phyloP scores from a whole-genome alignment of 2,329 filamentous ascomycete species.

The Reticulascus tulasneorum region DNA sequence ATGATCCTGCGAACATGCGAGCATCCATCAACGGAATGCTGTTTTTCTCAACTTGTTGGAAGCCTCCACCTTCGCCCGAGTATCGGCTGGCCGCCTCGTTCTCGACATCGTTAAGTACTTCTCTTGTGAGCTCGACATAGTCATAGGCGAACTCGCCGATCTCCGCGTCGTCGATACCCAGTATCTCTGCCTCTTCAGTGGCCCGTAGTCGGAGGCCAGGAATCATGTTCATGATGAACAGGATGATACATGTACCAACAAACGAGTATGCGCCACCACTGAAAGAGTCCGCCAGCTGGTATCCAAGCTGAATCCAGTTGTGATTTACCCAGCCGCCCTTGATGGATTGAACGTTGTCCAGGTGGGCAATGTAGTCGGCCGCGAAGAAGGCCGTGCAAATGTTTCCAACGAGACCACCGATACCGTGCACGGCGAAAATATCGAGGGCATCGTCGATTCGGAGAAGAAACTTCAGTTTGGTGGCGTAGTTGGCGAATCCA shows the following conservation, averaged over 20 bases:
- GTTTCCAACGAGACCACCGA: constrained; percentile 77
- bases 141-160: constrained; percentile 96
- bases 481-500: constrained; percentile 79
- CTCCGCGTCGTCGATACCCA: constrained; percentile 85
- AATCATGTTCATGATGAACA: constrained; percentile 75
- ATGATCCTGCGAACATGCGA: constrained; percentile 35
- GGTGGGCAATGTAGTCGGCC: constrained; percentile 75
- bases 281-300: constrained; percentile 79
- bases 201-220: constrained; percentile 73
- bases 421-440: constrained; percentile 79
- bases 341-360: constrained; percentile 68
- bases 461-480: constrained; percentile 83
- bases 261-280: constrained; percentile 77
- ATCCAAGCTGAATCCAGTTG: constrained; percentile 78
- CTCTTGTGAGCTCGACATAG: constrained; percentile 76
- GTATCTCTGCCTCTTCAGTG: constrained; percentile 71
- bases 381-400: constrained; percentile 79
- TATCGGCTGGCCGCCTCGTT: constrained; percentile 40
- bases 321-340: constrained; percentile 77
- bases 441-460: constrained; percentile 81
- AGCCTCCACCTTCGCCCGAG: constrained; percentile 34
- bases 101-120: constrained; percentile 44
- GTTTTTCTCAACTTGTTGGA: constrained; percentile 45
- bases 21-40: constrained; percentile 44
- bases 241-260: constrained; percentile 69